Conservation (phyloP, 805 yeast genomes). For the Alloascoidea hylecoeti region DNA sequence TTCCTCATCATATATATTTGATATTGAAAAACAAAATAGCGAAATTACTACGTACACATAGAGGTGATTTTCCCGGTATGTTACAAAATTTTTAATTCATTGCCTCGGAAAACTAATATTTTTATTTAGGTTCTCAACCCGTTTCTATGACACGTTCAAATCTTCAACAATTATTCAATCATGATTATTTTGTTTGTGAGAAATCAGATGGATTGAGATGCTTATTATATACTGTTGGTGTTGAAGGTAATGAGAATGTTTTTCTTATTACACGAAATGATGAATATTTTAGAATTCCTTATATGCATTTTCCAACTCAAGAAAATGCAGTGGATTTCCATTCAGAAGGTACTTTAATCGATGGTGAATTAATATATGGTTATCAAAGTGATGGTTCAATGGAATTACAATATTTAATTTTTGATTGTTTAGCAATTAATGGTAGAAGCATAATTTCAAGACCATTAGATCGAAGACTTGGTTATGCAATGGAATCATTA, state of each 20-base stretch:
- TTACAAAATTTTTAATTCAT: no score
- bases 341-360: slow-evolving; percentile 82
- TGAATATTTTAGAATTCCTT: slow-evolving; percentile 70
- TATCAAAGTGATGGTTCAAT: slow-evolving; percentile 34
- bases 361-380: slow-evolving; percentile 81
- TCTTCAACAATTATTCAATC: slow-evolving; percentile 40
- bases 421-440: slow-evolving; percentile 82
- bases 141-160: slow-evolving; percentile 76
- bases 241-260: slow-evolving; percentile 73
- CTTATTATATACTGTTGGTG: slow-evolving; percentile 47
- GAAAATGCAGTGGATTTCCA: slow-evolving; percentile 34
- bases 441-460: slow-evolving; percentile 58
- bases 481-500: slow-evolving; percentile 70
- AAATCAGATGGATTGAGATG: slow-evolving; percentile 91
- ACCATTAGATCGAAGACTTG: slow-evolving; percentile 68
- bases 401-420: slow-evolving; percentile 71
- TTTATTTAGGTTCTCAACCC: slow-evolving; percentile 73
- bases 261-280: slow-evolving; percentile 82
- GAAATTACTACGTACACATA: neutral
- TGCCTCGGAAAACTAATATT: neutral
- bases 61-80: slow-evolving; percentile 1
- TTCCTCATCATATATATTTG: neutral
- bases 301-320: slow-evolving; percentile 65
- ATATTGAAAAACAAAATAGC: neutral
- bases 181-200: slow-evolving; percentile 91